Conservation (phyloP, 768 basidiomycete species). For the Leccinum uliginosum region DNA sequence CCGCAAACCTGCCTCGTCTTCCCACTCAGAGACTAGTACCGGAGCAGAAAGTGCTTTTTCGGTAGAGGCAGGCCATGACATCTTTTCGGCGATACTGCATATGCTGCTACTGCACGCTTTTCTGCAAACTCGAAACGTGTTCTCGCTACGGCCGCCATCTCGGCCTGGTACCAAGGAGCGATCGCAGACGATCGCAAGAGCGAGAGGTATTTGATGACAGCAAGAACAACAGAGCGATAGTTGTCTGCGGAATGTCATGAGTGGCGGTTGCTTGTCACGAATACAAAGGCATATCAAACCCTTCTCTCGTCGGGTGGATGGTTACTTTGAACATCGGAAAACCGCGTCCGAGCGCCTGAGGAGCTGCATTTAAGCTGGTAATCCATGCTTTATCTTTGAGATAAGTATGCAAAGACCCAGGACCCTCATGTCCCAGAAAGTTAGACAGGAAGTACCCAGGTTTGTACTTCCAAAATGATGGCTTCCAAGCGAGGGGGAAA, state of each 20-base stretch:
- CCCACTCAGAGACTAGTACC: constrained; percentile 71
- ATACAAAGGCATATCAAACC: constrained; percentile 59
- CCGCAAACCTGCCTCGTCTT: constrained; percentile 41
- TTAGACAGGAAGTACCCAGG: constrained; percentile 74
- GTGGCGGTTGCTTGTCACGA: not conserved
- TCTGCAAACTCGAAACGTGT: constrained; percentile 86
- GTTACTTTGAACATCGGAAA: constrained; percentile 90
- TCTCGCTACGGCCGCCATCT: constrained; percentile 64
- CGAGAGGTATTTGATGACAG: constrained; percentile 75
- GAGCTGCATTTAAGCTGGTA: constrained; percentile 65
- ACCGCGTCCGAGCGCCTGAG: constrained; percentile 69
- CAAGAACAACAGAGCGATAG: constrained; percentile 64
- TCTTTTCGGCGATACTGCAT: constrained; percentile 74
- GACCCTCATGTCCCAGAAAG: constrained; percentile 88
- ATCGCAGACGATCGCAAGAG: constrained; percentile 61
- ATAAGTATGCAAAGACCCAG: constrained; percentile 86
- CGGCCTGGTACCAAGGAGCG: constrained; percentile 67
- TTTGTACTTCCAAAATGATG: constrained; percentile 71
- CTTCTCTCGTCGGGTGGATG: constrained; percentile 74
- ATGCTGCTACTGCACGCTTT: constrained; percentile 73
- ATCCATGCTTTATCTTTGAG: constrained; percentile 89
- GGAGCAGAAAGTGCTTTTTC: constrained; percentile 72
- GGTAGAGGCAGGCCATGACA: constrained; percentile 78
- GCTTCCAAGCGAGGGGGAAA: constrained; percentile 72
- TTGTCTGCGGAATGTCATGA: constrained; percentile 42